Evolutionary conservation across 2,329 filamentous ascomycete genomes (phyloP).

Genomic region (Fusarium secorum): DNA sequence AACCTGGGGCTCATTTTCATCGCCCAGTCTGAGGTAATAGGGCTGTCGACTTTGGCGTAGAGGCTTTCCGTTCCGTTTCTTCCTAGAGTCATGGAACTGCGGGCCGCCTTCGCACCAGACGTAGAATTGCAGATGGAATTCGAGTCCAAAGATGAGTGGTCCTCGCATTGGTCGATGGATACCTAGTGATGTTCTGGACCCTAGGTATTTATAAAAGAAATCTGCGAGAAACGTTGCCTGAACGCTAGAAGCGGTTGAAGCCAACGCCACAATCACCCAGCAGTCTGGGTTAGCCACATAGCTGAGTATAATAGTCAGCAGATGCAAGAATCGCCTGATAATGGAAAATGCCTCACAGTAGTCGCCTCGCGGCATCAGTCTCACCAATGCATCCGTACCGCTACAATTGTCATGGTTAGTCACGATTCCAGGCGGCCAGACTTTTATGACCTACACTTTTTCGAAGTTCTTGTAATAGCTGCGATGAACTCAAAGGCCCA

Average conservation of each 20-base stretch:
- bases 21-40: neutral
- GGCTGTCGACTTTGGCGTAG: neutral
- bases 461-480: neutral
- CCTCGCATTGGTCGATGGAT: neutral
- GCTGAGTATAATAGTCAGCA: neutral
- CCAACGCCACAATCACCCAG: neutral
- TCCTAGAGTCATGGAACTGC: neutral
- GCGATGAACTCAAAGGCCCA: neutral
- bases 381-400: neutral
- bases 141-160: neutral
- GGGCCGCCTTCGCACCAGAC: neutral
- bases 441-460: neutral
- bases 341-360: neutral
- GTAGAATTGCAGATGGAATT: neutral
- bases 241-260: neutral
- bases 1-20: neutral
- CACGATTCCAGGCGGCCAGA: accelerated
- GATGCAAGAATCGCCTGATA: accelerated
- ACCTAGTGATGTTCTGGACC: neutral
- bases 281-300: slow-evolving; percentile 1
- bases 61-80: neutral
- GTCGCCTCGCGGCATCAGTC: neutral
- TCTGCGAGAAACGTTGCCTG: neutral
- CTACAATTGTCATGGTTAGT: neutral
- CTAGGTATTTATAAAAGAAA: slow-evolving; percentile 5